Evolutionary conservation across 202 grass and related monocot genomes (phyloP).

Genomic region (Carex sylvatica): DNA sequence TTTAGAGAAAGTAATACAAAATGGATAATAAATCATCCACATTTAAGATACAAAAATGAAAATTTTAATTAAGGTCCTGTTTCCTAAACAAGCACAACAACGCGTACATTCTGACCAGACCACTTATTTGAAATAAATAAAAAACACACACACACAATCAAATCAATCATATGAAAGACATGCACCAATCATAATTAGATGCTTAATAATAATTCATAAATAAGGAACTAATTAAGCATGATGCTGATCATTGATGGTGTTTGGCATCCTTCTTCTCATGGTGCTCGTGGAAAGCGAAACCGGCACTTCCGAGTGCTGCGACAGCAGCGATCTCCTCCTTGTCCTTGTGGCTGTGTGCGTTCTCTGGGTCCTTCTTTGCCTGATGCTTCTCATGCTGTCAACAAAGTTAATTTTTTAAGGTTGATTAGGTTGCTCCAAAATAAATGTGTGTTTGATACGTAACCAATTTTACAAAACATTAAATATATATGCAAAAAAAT

Average conservation of each 20-base stretch:
- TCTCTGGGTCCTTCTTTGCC: constrained; percentile 64
- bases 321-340: constrained; percentile 54
- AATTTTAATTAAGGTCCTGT: neutral
- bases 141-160: constrained; percentile 36
- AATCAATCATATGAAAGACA: neutral
- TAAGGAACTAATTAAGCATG: neutral
- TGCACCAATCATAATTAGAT: neutral
- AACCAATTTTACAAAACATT: too few relatives aligned
- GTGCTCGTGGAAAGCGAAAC: constrained; percentile 57
- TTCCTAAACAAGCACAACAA: neutral
- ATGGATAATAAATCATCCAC: neutral
- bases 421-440: neutral
- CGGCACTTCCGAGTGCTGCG: constrained; percentile 39
- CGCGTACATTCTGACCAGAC: neutral
- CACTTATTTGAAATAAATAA: neutral
- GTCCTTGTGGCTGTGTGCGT: constrained; percentile 42
- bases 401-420: neutral
- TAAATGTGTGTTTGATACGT: neutral
- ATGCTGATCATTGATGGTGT: constrained; percentile 4
- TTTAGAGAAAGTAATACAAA: neutral
- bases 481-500: too few relatives aligned
- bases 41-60: neutral
- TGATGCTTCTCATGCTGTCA: constrained; percentile 72
- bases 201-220: neutral
- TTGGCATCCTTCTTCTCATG: constrained; percentile 78